Conservation (phyloP, 2,329 filamentous ascomycete genomes). For the Fusarium ramigenum region DNA sequence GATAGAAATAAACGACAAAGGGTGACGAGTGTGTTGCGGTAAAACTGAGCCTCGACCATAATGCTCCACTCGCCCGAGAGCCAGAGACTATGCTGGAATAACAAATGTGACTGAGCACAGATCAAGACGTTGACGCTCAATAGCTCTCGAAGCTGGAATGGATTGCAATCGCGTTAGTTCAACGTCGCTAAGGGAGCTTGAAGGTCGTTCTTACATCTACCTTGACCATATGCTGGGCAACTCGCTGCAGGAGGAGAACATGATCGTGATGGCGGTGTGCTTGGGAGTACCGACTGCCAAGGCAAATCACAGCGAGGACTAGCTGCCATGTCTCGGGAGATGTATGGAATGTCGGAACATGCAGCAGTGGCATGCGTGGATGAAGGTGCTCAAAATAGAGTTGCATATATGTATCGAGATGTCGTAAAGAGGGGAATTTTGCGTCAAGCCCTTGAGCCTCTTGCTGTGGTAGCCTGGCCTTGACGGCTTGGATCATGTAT, state of each 20-base stretch:
- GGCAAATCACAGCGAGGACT: background rate
- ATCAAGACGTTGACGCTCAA: background rate
- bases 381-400: background rate
- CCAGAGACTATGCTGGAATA: background rate
- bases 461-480: background rate
- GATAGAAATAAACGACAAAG: background rate
- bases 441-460: background rate
- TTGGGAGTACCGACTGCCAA: background rate
- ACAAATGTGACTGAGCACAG: background rate
- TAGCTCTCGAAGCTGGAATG: background rate
- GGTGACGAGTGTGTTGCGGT: background rate
- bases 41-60: background rate
- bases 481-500: background rate
- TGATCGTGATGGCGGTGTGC: background rate
- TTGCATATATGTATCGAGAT: background rate
- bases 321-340: background rate
- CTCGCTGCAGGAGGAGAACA: background rate
- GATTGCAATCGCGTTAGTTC: background rate
- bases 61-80: background rate
- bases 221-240: background rate
- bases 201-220: background rate
- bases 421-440: background rate
- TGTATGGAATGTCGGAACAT: background rate
- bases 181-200: background rate
- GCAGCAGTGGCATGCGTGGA: background rate